phyloP scores from a whole-genome alignment of 345 rosid genomes.

The Pistacia atlantica region DNA sequence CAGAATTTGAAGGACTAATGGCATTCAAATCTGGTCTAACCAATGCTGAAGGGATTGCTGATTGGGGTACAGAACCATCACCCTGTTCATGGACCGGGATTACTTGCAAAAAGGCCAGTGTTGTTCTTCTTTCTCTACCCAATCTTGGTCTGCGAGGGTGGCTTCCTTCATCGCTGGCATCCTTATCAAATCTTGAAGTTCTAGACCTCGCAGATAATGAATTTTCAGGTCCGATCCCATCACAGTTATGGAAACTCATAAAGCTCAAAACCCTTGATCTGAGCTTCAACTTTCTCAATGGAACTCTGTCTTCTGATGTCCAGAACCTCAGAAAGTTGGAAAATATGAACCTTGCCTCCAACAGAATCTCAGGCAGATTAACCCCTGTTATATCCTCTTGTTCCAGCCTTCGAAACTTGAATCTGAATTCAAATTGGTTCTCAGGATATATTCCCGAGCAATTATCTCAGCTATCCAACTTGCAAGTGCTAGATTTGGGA shows the following conservation, averaged over 20 bases:
- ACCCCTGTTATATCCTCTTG: constrained; percentile 10
- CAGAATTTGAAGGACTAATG: constrained; percentile 11
- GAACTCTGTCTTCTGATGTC: constrained; percentile 8
- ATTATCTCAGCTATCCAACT: constrained; percentile 9
- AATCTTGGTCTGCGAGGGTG: constrained; percentile 17
- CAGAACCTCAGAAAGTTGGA: constrained; percentile 7
- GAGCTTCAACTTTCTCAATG: constrained; percentile 17
- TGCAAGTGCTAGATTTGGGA: constrained; percentile 18
- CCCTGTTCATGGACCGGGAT: constrained; percentile 18
- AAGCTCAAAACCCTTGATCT: constrained; percentile 7
- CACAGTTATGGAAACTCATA: constrained; percentile 14
- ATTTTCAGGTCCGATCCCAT: constrained; percentile 19
- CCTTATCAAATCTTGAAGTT: constrained; percentile 13
- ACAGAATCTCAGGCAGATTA: constrained; percentile 12
- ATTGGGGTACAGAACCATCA: constrained; percentile 13
- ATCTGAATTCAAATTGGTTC: constrained; percentile 18
- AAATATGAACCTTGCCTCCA: constrained; percentile 13
- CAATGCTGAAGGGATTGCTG: constrained; percentile 8
- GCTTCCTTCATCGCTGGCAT: constrained; percentile 4
- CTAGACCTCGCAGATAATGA: constrained; percentile 1
- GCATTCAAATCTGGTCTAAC: constrained; percentile 18
- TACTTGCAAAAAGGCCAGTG: constrained; percentile 16
- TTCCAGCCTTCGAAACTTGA: constrained; percentile 3
- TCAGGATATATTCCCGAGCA: constrained; percentile 5
- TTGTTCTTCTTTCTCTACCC: constrained; percentile 14